Evolutionary conservation across 1,284 basidiomycete genomes (phyloP).

Genomic region (Ceraceosorus bombacis): DNA sequence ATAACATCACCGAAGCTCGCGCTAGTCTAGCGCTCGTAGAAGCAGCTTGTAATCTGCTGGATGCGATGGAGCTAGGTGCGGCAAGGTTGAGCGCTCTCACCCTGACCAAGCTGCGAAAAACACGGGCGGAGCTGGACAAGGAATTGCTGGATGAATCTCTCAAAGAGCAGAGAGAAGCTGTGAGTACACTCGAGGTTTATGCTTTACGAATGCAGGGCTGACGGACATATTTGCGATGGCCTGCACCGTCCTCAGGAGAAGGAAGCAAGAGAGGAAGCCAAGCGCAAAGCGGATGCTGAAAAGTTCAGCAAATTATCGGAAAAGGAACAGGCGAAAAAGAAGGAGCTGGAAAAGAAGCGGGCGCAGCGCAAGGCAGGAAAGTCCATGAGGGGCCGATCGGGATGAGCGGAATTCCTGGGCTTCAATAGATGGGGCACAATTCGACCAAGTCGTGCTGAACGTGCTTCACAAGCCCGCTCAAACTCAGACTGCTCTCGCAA

Average conservation of each 20-base stretch:
- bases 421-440: too few relatives aligned
- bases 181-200: background rate
- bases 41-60: constrained; percentile 37
- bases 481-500: too few relatives aligned
- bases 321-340: constrained; percentile 43
- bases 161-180: constrained; percentile 26
- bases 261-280: constrained; percentile 32
- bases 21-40: constrained; percentile 30
- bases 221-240: too few relatives aligned
- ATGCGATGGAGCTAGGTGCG: constrained; percentile 33
- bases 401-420: background rate
- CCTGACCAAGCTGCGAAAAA: constrained; percentile 30
- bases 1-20: constrained; percentile 14
- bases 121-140: constrained; percentile 31
- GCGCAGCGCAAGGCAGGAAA: constrained; percentile 35
- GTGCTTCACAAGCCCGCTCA: too few relatives aligned
- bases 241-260: constrained; percentile 12
- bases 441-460: too few relatives aligned
- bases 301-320: constrained; percentile 41
- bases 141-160: constrained; percentile 26
- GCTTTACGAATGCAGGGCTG: too few relatives aligned
- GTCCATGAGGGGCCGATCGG: constrained; percentile 5
- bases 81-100: constrained; percentile 28
- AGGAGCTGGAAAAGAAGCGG: constrained; percentile 42
- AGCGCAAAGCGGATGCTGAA: constrained; percentile 35